Evolutionary conservation across 805 yeast genomes (phyloP).

Genomic region (Sugiyamaella americana): DNA sequence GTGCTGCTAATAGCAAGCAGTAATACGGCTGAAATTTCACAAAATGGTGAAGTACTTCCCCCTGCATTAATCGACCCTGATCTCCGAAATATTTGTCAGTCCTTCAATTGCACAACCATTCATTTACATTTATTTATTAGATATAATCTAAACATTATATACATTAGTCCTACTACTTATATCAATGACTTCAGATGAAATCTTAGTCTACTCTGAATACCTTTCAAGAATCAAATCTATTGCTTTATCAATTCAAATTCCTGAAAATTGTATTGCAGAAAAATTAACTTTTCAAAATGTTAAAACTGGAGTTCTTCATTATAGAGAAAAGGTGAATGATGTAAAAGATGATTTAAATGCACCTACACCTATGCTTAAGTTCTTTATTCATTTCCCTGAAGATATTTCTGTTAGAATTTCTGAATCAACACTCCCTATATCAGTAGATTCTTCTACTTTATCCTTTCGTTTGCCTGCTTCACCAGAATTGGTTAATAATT

Average conservation of each 20-base stretch:
- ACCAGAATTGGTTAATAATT: constrained; percentile 10
- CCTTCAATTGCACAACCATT: too few relatives aligned
- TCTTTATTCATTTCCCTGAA: constrained; percentile 13
- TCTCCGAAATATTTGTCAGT: too few relatives aligned
- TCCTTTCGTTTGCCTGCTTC: constrained; percentile 21
- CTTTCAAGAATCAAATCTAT: constrained; percentile 20
- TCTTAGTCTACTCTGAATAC: constrained; percentile 20
- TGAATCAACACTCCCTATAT: constrained; percentile 3
- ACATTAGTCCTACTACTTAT: too few relatives aligned
- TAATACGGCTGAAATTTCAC: too few relatives aligned
- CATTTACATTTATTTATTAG: too few relatives aligned
- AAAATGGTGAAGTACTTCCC: too few relatives aligned
- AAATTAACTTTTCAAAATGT: constrained; percentile 14
- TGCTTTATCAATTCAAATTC: constrained; percentile 17
- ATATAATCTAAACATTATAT: too few relatives aligned
- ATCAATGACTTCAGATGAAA: too few relatives aligned
- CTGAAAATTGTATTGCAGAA: constrained; percentile 6
- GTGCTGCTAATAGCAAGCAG: too few relatives aligned
- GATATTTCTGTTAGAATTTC: constrained; percentile 14
- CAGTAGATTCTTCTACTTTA: constrained; percentile 4
- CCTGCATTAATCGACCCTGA: too few relatives aligned
- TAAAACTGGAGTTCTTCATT: constrained; percentile 10
- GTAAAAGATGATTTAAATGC: background rate
- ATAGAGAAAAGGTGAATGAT: background rate
- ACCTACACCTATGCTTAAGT: background rate